Evolutionary conservation across 1,284 basidiomycete species (phyloP), one percentile per base, ranked within the genome.

Genomic region (Marasmius oreades): DNA sequence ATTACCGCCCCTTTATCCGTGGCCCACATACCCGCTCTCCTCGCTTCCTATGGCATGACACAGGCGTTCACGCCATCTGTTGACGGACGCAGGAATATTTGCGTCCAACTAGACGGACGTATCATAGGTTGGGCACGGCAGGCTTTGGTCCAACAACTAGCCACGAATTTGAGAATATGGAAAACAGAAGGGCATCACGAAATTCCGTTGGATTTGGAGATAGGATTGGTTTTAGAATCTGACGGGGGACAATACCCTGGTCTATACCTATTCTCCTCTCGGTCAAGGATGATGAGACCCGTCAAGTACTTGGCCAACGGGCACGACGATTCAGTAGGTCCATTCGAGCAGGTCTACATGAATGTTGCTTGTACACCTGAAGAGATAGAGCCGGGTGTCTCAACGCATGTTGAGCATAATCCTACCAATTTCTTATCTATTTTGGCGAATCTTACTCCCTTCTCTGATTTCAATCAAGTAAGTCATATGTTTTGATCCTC

Each of bases 271-370:
- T 99, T 99, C 75, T 84, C 92, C 20, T 86, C 88, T 14, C 82
- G 86, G 53, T 83, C 93, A 44, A 81, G 97, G 59, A 98, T 99
- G 95, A 98, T 99, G 96, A 84, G 97, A 46, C 96, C 98, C 2
- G 97, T 99, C 59, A 94, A 91, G 66, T 95, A 92, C 71, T 74
- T 99, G 45, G 76, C 80, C 59, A 99, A 98, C 70, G 89, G 88
- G 53, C 82, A 84, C 63, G 82, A 90, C 63, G 97, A 99, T 71
- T 92, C 92, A 70, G 82, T 99, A 52, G 97, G 97, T 2, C 85
- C 96, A 1, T 99, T 99, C 65, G 97, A 99, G 73, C 97, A 99
- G 74, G 97, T 99, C 10, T 99, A 99, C 72, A 95, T 99, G 91
- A 93, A 99, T 70, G 92, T 99, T 67, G 96, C 97, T 0, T 91